phyloP scores from a whole-genome alignment of 2,329 filamentous ascomycete species.

The Sclerotinia trifoliorum region DNA sequence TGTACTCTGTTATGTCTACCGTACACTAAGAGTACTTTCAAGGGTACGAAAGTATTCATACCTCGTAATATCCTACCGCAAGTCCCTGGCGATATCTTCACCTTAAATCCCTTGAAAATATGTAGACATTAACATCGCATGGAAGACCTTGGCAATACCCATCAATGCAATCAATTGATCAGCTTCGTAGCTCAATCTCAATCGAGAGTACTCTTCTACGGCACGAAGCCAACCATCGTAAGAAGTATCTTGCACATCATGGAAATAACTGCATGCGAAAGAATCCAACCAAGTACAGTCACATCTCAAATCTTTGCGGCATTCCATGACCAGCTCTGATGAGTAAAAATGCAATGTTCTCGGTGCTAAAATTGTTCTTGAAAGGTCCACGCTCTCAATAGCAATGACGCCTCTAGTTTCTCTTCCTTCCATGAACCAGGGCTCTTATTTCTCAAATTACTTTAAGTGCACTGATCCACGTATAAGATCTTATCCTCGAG shows the following conservation, averaged over 20 bases:
- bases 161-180: background rate
- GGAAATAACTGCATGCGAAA: background rate
- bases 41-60: background rate
- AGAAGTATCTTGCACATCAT: background rate
- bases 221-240: background rate
- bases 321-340: background rate
- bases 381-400: background rate
- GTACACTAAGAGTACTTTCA: no score
- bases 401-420: background rate
- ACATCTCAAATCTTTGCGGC: background rate
- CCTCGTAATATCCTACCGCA: background rate
- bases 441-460: background rate
- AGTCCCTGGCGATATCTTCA: background rate
- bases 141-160: background rate
- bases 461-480: background rate
- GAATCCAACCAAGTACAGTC: conserved; percentile 4
- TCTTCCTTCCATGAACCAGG: background rate
- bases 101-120: conserved; percentile 2
- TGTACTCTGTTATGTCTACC: background rate
- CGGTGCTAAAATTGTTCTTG: conserved; percentile 14
- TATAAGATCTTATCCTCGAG: background rate
- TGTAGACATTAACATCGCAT: background rate
- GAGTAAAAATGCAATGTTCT: background rate
- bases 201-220: background rate
- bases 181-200: background rate